Evolutionary conservation across 2,329 filamentous ascomycete genomes (phyloP), one percentile per base, ranked within the genome.

Genomic region (Sporothrix pallida): DNA sequence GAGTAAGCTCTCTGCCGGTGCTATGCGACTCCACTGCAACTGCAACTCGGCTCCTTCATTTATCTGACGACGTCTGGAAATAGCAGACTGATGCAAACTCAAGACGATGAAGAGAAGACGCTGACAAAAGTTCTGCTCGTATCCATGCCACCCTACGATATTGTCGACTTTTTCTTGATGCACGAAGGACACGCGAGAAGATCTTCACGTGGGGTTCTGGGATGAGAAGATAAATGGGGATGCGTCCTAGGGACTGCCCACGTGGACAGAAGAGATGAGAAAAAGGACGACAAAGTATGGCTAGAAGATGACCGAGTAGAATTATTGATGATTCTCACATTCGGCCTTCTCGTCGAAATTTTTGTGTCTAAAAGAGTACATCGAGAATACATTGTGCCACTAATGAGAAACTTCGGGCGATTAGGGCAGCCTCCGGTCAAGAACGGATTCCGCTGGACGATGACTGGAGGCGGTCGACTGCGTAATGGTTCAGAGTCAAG

Each of bases 11-110:
- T 56, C 52, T 23, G 52, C 52, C 8, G 52, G 23, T 23, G 56
- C 37, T 60, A 23, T 60, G 4, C 56, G 56, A 17, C 56, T 60
- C 56, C 56, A 37, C 56, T 60, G 56, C 56, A 60, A 60, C 12
- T 60, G 56, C 56, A 60, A 60, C 56, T 15, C 26, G 56, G 23
- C 15, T 26, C 7, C 17, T 56, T 23, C 23, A 26, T 5, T 37
- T 1, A 5, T 37, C 31, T 37, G 31, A 7, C 31, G 31, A 5
- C 31, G 2, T 37, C 31, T 37, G 2, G 31, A 37, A 37, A 37
- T 37, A 37, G 5, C 31, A 31, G 31, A 31, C 31, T 31, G 31
- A 31, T 31, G 31, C 31, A 31, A 31, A 31, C 7, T 37, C 31
- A 3, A 37, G 48, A 52, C n/a, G 7, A 8, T 13, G 46, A 48